Evolutionary conservation across 1,284 basidiomycete genomes (phyloP), one percentile per base, ranked within the genome.

Genomic region (Trichosporon ovoides): DNA sequence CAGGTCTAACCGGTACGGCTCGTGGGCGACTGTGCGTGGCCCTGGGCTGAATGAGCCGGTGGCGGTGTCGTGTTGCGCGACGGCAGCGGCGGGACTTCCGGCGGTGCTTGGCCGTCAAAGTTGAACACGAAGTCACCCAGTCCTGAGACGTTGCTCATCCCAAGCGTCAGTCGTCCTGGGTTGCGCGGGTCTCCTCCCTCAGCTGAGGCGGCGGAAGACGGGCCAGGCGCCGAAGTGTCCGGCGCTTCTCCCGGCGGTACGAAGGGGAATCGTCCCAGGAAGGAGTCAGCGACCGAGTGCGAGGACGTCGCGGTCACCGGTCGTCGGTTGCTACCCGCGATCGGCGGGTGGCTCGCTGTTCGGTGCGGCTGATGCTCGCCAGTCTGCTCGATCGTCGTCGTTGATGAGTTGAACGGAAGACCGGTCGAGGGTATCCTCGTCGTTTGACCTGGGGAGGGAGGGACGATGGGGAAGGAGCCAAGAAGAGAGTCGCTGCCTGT

Each of bases 241-340:
- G 52, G 69, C 46, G 68, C 66, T 38, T 60, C 58, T 49, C 68
- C 69, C 1, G 72, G 74, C 13, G 69, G 68, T 2, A 74, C 65
- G 62, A 77, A 75, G 11, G 73, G 72, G 69, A 75, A 77, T n/a
- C 53, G 53, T 16, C 73, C 72, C 11, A 77, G 62, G 57, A 77
- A 71, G 14, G 67, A 70, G 55, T 74, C 73, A 31, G 74, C 74
- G 16, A 71, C 66, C 10, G 67, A 69, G 53, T 64, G 63, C 33
- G 55, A 40, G 11, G 58, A 56, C 18, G 55, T 53, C 20, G 63
- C 56, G 1, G 61, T 63, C 35, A 60, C 52, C 5, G 61, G 61
- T 14, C 61, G 61, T 28, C 43, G 43, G 43, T 31, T 31, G 43
- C 43, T 48, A 7, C 43, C 43, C 2, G 50, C 34, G 19, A 52